Conservation (phyloP, 2,329 filamentous ascomycete genomes). For the Phialophora verrucosa region DNA sequence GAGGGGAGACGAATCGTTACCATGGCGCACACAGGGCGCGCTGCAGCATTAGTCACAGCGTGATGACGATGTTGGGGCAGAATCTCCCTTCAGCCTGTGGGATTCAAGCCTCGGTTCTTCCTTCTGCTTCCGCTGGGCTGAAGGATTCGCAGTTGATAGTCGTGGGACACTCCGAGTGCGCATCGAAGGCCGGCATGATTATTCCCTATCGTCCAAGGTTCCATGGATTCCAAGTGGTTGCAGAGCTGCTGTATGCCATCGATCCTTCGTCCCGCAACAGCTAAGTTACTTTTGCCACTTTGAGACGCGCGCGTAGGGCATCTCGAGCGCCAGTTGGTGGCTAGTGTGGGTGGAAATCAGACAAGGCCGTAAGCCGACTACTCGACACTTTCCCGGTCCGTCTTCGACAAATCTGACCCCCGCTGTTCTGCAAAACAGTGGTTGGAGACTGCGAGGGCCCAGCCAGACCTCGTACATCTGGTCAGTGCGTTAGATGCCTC, state of each 20-base stretch:
- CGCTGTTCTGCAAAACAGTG: slow-evolving; percentile 1
- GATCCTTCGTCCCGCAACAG: slow-evolving; percentile 3
- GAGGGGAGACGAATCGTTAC: background rate
- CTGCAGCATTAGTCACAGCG: slow-evolving; percentile 1
- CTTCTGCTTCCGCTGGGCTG: background rate
- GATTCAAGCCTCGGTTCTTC: background rate
- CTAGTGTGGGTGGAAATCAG: background rate
- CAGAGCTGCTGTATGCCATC: slow-evolving; percentile 5
- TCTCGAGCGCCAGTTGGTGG: background rate
- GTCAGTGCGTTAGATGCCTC: background rate
- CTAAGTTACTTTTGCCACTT: slow-evolving; percentile 8
- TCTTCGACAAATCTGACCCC: slow-evolving; percentile 10
- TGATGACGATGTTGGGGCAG: slow-evolving; percentile 9
- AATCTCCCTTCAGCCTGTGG: background rate
- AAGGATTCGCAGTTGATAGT: background rate
- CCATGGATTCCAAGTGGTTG: slow-evolving; percentile 1
- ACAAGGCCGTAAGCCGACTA: slow-evolving; percentile 12
- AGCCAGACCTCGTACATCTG: background rate
- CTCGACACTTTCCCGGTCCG: background rate
- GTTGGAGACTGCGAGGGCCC: background rate
- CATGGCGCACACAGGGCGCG: background rate
- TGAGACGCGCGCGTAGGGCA: background rate
- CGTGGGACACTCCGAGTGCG: slow-evolving; percentile 13
- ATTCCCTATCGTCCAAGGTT: background rate
- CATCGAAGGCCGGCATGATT: background rate